Conservation (phyloP, 129 eudicot species). For the Saussurea involucrata region DNA sequence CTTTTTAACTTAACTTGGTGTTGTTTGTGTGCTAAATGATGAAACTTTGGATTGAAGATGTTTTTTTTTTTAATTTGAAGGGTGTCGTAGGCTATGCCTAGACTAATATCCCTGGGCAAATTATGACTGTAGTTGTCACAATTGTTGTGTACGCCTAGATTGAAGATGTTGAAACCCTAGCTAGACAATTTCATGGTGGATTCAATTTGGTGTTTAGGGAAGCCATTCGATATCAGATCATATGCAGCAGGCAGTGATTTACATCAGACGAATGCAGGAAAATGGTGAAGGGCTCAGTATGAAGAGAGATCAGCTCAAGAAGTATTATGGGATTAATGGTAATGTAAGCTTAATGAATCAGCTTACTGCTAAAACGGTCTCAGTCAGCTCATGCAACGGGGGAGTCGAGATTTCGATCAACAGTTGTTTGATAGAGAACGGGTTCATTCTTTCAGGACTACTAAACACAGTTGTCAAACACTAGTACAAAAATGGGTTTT, state of each 20-base stretch:
- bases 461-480: conserved; percentile 27
- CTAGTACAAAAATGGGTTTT: too few species aligned
- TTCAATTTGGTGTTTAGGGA: conserved; percentile 36
- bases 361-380: conserved; percentile 21
- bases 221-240: conserved; percentile 70
- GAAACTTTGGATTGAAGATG: not conserved
- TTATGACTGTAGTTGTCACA: too few species aligned
- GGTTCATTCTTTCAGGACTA: conserved; percentile 41
- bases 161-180: conserved; percentile 2
- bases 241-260: conserved; percentile 50
- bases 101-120: too few species aligned
- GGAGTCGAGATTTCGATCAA: conserved; percentile 52
- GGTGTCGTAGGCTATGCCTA: too few species aligned
- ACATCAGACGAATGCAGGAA: conserved; percentile 46
- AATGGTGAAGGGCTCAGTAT: conserved; percentile 29
- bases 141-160: too few species aligned
- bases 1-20: not conserved
- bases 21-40: not conserved
- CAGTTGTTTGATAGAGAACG: conserved; percentile 21
- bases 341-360: not conserved
- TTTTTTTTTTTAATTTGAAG: too few species aligned
- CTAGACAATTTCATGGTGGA: not conserved
- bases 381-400: conserved; percentile 24
- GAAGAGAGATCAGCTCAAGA: conserved; percentile 42
- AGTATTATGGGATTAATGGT: not conserved